Evolutionary conservation across 1,284 basidiomycete species (phyloP).

Genomic region (Lentinus polychrous): DNA sequence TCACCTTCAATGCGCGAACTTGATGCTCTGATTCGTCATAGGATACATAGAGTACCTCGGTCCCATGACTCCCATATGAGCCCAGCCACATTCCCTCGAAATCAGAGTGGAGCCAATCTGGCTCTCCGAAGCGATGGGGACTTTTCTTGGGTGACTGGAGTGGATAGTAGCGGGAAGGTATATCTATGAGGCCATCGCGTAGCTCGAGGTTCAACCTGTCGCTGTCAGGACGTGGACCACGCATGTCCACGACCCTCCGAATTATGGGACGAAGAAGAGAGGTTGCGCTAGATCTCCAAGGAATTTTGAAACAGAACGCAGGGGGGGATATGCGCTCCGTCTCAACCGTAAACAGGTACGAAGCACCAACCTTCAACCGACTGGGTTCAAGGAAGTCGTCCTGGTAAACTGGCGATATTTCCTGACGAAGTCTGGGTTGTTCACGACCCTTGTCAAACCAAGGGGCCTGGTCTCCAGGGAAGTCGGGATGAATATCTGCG

Average conservation of each 20-base stretch:
- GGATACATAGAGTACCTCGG: constrained; percentile 16
- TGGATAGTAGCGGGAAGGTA: constrained; percentile 22
- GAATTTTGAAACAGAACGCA: neutral
- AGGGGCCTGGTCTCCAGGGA: constrained; percentile 5
- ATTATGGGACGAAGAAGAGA: neutral
- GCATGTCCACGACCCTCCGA: neutral
- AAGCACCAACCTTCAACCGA: neutral
- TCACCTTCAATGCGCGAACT: constrained; percentile 16
- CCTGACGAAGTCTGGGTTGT: constrained; percentile 11
- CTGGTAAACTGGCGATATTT: constrained; percentile 3
- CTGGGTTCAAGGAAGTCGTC: neutral
- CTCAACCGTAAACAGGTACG: neutral
- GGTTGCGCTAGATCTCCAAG: neutral
- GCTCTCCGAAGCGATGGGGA: constrained; percentile 4
- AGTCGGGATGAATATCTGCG: constrained; percentile 14
- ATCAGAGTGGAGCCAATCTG: constrained; percentile 8
- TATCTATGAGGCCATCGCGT: no score
- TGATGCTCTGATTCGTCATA: constrained; percentile 6
- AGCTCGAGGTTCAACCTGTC: neutral
- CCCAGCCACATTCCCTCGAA: constrained; percentile 19
- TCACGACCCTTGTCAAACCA: constrained; percentile 15
- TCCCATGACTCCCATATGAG: constrained; percentile 14
- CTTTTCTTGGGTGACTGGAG: constrained; percentile 4
- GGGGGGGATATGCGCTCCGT: neutral
- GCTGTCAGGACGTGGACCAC: neutral